Evolutionary conservation across 768 basidiomycete genomes (phyloP).

Genomic region (Gloeostereum incarnatum): DNA sequence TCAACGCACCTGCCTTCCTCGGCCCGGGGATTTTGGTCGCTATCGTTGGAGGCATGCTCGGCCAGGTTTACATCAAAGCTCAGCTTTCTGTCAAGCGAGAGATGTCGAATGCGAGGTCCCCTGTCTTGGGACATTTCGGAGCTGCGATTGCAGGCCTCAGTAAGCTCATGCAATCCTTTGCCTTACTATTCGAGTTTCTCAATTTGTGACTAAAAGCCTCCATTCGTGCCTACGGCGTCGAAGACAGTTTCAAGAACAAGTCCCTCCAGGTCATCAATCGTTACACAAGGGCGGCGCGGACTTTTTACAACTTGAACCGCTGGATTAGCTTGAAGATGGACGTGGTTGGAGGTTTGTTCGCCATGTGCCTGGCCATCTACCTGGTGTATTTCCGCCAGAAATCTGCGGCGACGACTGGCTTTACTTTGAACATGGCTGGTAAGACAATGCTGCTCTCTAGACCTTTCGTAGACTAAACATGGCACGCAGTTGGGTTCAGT

Average conservation of each 20-base stretch:
- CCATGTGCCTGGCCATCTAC: slow-evolving; percentile 31
- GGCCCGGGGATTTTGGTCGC: slow-evolving; percentile 32
- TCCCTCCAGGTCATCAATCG: slow-evolving; percentile 21
- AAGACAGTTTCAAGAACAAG: slow-evolving; percentile 7
- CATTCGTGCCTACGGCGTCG: slow-evolving; percentile 10
- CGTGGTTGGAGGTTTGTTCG: slow-evolving; percentile 32
- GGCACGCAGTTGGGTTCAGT: slow-evolving; percentile 9
- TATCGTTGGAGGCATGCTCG: slow-evolving; percentile 31
- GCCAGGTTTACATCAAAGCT: slow-evolving; percentile 34
- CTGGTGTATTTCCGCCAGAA: slow-evolving; percentile 18
- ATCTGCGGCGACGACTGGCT: slow-evolving; percentile 21
- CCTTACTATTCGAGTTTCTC: background rate
- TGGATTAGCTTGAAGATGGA: slow-evolving; percentile 25
- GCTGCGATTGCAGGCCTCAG: slow-evolving; percentile 35
- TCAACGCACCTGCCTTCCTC: slow-evolving; percentile 35
- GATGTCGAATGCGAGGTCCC: slow-evolving; percentile 30
- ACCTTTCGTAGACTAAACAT: slow-evolving; percentile 4
- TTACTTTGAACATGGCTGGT: slow-evolving; percentile 29
- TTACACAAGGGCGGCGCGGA: slow-evolving; percentile 19
- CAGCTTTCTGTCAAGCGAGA: slow-evolving; percentile 42
- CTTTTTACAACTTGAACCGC: slow-evolving; percentile 26
- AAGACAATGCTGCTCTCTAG: background rate
- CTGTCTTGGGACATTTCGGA: slow-evolving; percentile 26
- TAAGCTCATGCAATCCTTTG: background rate
- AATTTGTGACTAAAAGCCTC: slow-evolving; percentile 5